Evolutionary conservation across 192 early-diverging fungal species (phyloP).

Genomic region (Chytriomyces sp.): DNA sequence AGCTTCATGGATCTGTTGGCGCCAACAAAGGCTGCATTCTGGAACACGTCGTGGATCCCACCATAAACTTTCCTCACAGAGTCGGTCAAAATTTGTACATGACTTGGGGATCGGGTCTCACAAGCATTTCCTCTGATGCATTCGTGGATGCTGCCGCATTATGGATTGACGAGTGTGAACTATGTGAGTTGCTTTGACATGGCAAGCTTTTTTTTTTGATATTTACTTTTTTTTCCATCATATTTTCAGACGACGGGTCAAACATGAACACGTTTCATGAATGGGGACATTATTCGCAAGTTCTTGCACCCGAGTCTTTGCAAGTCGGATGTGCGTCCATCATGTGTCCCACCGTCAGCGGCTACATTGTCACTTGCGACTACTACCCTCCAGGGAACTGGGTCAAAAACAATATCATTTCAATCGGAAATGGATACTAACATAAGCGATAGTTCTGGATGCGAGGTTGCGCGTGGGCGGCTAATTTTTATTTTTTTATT

Average conservation of each 20-base stretch:
- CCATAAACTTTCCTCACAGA: neutral
- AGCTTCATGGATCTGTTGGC: constrained; percentile 15
- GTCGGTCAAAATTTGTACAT: constrained; percentile 24
- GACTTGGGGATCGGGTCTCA: neutral
- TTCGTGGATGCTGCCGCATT: neutral
- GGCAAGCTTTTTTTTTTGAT: neutral
- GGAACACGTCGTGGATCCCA: constrained; percentile 6
- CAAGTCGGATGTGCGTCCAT: constrained; percentile 5
- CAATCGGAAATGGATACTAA: constrained; percentile 22
- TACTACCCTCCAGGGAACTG: constrained; percentile 11
- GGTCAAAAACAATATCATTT: neutral
- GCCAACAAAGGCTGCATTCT: neutral
- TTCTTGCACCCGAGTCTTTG: constrained; percentile 7
- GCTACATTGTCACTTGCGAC: constrained; percentile 10
- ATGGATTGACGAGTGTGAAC: constrained; percentile 11
- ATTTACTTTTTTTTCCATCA: no score
- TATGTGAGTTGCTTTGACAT: neutral
- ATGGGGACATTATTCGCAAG: constrained; percentile 31
- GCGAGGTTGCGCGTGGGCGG: no score
- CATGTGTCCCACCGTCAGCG: neutral
- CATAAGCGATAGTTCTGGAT: no score
- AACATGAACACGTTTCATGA: constrained; percentile 9
- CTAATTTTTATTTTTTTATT: no score
- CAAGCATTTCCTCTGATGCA: neutral
- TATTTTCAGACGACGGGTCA: neutral